Evolutionary conservation across 345 rosid genomes (phyloP), one percentile per base, ranked within the genome.

Genomic region (Mangifera indica): DNA sequence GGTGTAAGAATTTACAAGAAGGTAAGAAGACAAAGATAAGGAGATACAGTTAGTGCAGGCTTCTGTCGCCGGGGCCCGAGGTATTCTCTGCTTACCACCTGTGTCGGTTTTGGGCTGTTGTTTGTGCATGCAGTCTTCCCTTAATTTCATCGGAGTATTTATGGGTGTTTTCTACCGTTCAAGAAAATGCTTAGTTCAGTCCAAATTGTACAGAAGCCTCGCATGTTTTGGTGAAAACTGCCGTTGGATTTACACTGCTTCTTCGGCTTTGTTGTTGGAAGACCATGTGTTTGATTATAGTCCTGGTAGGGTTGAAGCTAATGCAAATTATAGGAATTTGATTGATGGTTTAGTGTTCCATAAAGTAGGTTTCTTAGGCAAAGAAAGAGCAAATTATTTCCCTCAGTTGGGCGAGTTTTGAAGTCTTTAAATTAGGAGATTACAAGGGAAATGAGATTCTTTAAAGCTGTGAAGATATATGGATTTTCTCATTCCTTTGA

Each of bases 381-480:
- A 24, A 60, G 61, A 55, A 52, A 46, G 45, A 10, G 0, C 14
- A 45, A 63, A 42, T 70, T 81, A 74, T 82, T 63, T 57, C 75
- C 77, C 25, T 44, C 78, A 44, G 83, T 82, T 56, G 78, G 66
- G n/a, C 73, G 74, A 17, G 75, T 84, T 49, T 55, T 75, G 10
- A 88, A 88, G 81, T 81, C 88, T 22, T 77, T 88, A 78, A 74
- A 76, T 69, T 86, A 86, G 92, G 69, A 73, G 52, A 46, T 34
- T 34, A 69, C 83, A 1, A 66, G 76, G 74, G 37, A 73, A 52
- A 73, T 64, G 57, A 66, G 73, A 32, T 82, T 86, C 53, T 51
- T n/a, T 64, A 44, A n/a, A 13, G 76, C 74, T 4, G 85, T 72
- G 51, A 72, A 42, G 11, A 60, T 22, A 51, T 62, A 80, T 5